A percentile compares a stretch with the other conserved stretches of the same genome.
These are phyloP conservation scores for Solanum medicagineum DNA, from an alignment of 257 asterid genomes.

Conservation along the genomic window DNA sequence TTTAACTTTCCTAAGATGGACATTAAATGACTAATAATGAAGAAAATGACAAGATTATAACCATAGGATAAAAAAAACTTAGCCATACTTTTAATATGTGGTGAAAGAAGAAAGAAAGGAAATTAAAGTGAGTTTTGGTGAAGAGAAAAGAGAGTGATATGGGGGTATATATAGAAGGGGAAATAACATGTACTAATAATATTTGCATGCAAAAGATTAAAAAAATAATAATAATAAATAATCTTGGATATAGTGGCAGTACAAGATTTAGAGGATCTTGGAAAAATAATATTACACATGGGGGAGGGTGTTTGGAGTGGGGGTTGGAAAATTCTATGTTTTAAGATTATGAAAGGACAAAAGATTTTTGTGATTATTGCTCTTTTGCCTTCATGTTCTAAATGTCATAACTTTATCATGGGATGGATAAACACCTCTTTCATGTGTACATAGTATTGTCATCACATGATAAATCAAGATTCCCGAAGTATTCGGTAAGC, in stretches of 20 bases:
- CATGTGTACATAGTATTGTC: background rate
- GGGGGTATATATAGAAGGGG: background rate
- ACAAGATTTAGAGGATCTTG: background rate
- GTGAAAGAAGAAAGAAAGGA: conserved; percentile 8
- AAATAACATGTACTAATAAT: background rate
- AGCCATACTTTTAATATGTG: conserved; percentile 12
- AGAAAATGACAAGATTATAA: background rate
- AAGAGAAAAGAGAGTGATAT: background rate
- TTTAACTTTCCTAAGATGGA: conserved; percentile 7
- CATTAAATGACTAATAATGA: conserved; percentile 11
- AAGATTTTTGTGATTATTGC: background rate
- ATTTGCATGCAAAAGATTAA: background rate
- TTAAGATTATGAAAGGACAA: background rate
- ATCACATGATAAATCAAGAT: background rate
- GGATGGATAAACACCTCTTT: background rate
- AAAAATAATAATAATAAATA: background rate
- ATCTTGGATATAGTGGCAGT: background rate
- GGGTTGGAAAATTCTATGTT: background rate
- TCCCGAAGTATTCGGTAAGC: background rate
- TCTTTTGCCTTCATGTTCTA: background rate
- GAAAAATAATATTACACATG: background rate
- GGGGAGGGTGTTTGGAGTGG: background rate
- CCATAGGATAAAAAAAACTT: background rate
- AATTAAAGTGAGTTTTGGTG: background rate
- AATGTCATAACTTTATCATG: background rate